A percentile compares a stretch with the other conserved stretches of the same genome.
phyloP scores from a whole-genome alignment of 805 yeast genomes.

The Dipodascus geniculatus region DNA sequence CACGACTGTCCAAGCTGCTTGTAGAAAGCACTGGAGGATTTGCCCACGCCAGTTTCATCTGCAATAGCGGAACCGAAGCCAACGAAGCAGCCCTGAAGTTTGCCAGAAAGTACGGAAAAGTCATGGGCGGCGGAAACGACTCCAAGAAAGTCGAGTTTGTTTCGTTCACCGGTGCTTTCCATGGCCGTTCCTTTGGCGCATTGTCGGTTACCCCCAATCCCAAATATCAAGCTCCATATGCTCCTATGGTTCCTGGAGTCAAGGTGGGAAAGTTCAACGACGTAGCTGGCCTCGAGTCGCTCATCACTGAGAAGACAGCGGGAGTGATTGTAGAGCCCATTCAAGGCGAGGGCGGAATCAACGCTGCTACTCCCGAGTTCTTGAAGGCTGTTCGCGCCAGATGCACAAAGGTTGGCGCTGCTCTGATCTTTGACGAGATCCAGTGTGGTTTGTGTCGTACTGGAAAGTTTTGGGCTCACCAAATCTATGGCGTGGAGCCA shows the following conservation, averaged over 20 bases:
- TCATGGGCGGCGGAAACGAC: constrained; percentile 28
- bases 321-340: constrained; percentile 95
- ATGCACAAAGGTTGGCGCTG: constrained; percentile 57
- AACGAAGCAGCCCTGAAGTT: constrained; percentile 71
- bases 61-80: constrained; percentile 70
- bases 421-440: constrained; percentile 86
- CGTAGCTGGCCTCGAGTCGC: constrained; percentile 42
- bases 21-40: constrained; percentile 79
- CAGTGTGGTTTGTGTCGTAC: constrained; percentile 95
- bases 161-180: constrained; percentile 84
- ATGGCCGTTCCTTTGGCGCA: constrained; percentile 93
- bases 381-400: constrained; percentile 51
- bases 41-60: constrained; percentile 58
- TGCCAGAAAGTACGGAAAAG: constrained; percentile 69
- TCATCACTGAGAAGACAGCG: constrained; percentile 57
- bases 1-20: constrained; percentile 60
- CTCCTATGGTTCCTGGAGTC: constrained; percentile 87
- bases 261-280: constrained; percentile 53
- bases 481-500: constrained; percentile 62
- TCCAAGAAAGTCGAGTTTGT: constrained; percentile 56
- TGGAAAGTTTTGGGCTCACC: constrained; percentile 90
- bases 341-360: constrained; percentile 96
- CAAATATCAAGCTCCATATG: constrained; percentile 85
- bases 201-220: constrained; percentile 85
- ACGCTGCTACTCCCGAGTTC: constrained; percentile 52